phyloP scores from a whole-genome alignment of 257 asterid genomes.

The Nicotiana benthamiana region DNA sequence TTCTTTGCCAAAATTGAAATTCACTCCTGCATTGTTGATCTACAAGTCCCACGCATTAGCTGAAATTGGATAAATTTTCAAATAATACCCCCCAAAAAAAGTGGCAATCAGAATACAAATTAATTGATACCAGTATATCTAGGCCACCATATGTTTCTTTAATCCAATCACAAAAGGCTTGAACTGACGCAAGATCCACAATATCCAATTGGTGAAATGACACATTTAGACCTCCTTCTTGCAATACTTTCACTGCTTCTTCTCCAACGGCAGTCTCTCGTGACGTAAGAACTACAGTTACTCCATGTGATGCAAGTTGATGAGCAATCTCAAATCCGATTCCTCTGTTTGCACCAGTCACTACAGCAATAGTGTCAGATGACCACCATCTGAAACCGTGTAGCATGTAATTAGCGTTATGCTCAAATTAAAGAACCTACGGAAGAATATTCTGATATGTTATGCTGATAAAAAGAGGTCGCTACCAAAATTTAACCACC shows the following conservation, averaged over 20 bases:
- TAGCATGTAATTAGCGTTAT: neutral
- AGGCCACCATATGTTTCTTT: slow-evolving; percentile 61
- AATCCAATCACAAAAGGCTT: slow-evolving; percentile 51
- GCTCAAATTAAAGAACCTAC: neutral
- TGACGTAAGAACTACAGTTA: slow-evolving; percentile 72
- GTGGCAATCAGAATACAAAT: neutral
- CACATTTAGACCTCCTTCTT: slow-evolving; percentile 61
- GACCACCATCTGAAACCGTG: slow-evolving; percentile 74
- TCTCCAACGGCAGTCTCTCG: slow-evolving; percentile 64
- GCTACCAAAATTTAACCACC: neutral
- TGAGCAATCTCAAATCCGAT: slow-evolving; percentile 82
- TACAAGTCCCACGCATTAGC: slow-evolving; percentile 22
- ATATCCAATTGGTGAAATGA: slow-evolving; percentile 68
- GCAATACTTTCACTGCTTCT: slow-evolving; percentile 60
- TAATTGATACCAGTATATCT: slow-evolving; percentile 60
- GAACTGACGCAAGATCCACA: slow-evolving; percentile 51
- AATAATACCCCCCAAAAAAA: neutral
- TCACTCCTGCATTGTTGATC: slow-evolving; percentile 92
- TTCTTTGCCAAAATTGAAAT: slow-evolving; percentile 63
- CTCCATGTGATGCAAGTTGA: slow-evolving; percentile 66
- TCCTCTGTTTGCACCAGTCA: slow-evolving; percentile 92
- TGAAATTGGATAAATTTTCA: neutral
- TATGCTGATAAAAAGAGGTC: neutral
- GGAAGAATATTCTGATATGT: neutral
- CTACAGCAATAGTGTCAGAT: slow-evolving; percentile 62